Evolutionary conservation across 1,139 yeast species (phyloP).

Genomic region (Suhomyces bokatorum): DNA sequence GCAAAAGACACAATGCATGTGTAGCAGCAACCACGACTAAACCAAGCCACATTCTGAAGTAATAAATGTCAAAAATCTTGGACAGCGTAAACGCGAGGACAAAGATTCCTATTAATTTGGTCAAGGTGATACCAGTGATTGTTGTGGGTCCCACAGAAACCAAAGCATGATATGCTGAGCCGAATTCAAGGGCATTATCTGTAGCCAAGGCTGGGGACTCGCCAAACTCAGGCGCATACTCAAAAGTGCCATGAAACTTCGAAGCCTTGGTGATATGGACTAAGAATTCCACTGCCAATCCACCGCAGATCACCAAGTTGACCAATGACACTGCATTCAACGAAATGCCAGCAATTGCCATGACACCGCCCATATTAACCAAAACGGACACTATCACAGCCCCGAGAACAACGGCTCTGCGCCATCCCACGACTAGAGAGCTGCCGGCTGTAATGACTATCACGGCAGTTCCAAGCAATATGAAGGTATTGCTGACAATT

Average conservation of each 20-base stretch:
- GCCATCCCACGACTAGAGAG: conserved; percentile 63
- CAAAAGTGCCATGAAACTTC: conserved; percentile 23
- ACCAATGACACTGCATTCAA: conserved; percentile 89
- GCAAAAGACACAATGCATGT: conserved; percentile 78
- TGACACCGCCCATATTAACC: conserved; percentile 73
- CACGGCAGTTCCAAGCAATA: conserved; percentile 57
- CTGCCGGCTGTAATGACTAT: conserved; percentile 56
- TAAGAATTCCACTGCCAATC: conserved; percentile 91
- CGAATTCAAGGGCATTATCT: conserved; percentile 1
- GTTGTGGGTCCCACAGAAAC: conserved; percentile 83
- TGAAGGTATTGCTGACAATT: conserved; percentile 57
- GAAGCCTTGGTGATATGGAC: conserved; percentile 83
- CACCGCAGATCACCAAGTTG: conserved; percentile 84
- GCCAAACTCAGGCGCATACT: not conserved
- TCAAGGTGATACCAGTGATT: conserved; percentile 83
- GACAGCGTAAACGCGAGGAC: conserved; percentile 86
- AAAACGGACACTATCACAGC: conserved; percentile 64
- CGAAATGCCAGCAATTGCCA: conserved; percentile 74
- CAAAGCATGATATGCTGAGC: conserved; percentile 60
- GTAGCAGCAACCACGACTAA: conserved; percentile 73
- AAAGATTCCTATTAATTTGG: conserved; percentile 83
- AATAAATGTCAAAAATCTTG: conserved; percentile 85
- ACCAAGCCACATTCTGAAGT: conserved; percentile 94
- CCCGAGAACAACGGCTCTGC: conserved; percentile 55
- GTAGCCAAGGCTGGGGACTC: not conserved